phyloP scores from a whole-genome alignment of 139 green algal genomes.

The Chlorella sp. region DNA sequence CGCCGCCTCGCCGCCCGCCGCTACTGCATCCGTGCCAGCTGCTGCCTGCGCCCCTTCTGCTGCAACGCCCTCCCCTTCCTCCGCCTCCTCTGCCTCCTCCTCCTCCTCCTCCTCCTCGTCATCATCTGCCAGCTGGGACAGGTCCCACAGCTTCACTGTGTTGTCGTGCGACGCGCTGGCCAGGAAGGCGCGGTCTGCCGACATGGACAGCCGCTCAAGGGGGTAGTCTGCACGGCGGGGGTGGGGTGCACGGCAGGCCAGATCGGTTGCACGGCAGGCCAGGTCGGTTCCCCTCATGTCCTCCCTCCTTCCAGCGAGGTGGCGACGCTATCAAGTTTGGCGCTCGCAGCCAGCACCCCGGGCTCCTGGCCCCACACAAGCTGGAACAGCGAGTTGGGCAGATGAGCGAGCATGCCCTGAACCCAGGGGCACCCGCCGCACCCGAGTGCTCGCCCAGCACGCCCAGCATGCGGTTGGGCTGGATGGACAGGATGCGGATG shows the following conservation, averaged over 20 bases:
- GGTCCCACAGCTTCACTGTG: constrained; percentile 83
- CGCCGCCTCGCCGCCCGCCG: background rate
- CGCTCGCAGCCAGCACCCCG: too few relatives aligned
- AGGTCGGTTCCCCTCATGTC: too few relatives aligned
- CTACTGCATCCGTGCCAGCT: background rate
- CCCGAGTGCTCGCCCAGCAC: constrained; percentile 87
- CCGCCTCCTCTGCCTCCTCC: constrained; percentile 7
- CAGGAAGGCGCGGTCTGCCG: constrained; percentile 53
- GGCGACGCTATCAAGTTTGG: too few relatives aligned
- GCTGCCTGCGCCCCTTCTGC: background rate
- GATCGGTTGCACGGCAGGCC: too few relatives aligned
- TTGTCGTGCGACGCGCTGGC: constrained; percentile 82
- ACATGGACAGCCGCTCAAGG: constrained; percentile 70
- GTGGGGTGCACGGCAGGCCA: background rate
- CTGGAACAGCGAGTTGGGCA: too few relatives aligned
- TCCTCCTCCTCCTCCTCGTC: constrained; percentile 57
- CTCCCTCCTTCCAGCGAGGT: too few relatives aligned
- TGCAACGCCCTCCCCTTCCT: background rate
- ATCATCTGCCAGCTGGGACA: constrained; percentile 64
- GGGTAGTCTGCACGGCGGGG: constrained; percentile 44
- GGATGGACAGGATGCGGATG: constrained; percentile 82
- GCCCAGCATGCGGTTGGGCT: constrained; percentile 89
- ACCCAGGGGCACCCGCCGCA: background rate
- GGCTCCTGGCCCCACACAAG: too few relatives aligned
- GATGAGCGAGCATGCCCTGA: too few relatives aligned